Evolutionary conservation across 2,329 filamentous ascomycete genomes (phyloP).

Genomic region (Aspergillus pseudoglaucus): DNA sequence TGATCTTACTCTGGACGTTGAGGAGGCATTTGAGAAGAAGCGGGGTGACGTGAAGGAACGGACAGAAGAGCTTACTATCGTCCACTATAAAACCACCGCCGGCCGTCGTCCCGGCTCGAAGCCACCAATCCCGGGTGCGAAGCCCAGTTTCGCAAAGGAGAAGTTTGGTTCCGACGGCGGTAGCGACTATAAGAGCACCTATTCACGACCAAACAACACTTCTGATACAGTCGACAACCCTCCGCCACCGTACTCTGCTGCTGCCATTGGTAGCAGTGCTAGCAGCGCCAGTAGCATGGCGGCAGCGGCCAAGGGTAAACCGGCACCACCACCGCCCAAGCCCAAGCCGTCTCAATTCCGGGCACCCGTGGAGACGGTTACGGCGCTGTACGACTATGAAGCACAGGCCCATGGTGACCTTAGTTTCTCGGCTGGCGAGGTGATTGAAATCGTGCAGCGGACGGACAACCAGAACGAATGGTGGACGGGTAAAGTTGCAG

Average conservation of each 20-base stretch:
- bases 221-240: conserved; percentile 50
- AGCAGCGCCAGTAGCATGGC: conserved; percentile 41
- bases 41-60: conserved; percentile 82
- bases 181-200: conserved; percentile 22
- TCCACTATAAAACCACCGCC: conserved; percentile 86
- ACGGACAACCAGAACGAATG: conserved; percentile 94
- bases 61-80: conserved; percentile 76
- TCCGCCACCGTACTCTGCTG: conserved; percentile 63
- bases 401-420: conserved; percentile 92
- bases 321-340: conserved; percentile 64
- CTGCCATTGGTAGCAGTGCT: conserved; percentile 11
- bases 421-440: conserved; percentile 79
- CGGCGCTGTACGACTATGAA: conserved; percentile 91
- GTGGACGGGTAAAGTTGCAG: conserved; percentile 81
- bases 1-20: conserved; percentile 80
- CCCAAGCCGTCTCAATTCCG: conserved; percentile 72
- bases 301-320: conserved; percentile 61
- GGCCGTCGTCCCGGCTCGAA: conserved; percentile 38
- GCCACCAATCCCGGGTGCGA: conserved; percentile 21
- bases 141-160: conserved; percentile 21
- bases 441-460: conserved; percentile 78
- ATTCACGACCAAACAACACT: conserved; percentile 25
- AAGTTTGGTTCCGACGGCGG: conserved; percentile 27
- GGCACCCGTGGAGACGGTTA: conserved; percentile 70
- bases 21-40: conserved; percentile 84